Percentiles rank a stretch among this genome's conserved stretches.
Evolutionary conservation across 495 filamentous ascomycete genomes (phyloP).

Genomic region (Lasiosphaeria miniovina): DNA sequence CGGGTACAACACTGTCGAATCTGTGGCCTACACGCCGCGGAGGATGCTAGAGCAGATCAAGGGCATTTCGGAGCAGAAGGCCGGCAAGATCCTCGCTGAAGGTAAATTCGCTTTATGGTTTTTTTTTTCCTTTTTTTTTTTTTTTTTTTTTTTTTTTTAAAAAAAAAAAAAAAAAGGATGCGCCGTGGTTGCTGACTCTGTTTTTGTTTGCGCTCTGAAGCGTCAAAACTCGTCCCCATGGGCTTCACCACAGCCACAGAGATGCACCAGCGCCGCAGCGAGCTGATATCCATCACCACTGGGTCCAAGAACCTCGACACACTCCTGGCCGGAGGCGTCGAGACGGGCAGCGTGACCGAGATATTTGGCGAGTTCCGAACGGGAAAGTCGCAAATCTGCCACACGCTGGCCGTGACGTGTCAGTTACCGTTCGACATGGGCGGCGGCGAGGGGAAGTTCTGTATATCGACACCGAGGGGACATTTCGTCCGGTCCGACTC

Average conservation of each 20-base stretch:
- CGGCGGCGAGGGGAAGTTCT: constrained; percentile 94
- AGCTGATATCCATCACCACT: constrained; percentile 95
- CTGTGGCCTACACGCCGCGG: constrained; percentile 90
- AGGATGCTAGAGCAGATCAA: constrained; percentile 89
- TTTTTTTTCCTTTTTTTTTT: too few species aligned
- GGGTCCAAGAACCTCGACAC: constrained; percentile 97
- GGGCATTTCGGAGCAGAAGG: constrained; percentile 95
- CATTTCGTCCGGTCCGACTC: constrained; percentile 87
- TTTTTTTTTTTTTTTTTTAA: too few species aligned
- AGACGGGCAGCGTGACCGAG: constrained; percentile 98
- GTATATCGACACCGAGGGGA: constrained; percentile 99
- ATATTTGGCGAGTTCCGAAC: constrained; percentile 98
- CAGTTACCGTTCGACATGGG: constrained; percentile 99
- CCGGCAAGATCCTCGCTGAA: constrained; percentile 87
- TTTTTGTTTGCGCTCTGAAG: constrained; percentile 39
- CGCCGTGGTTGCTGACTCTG: constrained; percentile 11
- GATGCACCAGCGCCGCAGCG: constrained; percentile 94
- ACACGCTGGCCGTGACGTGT: constrained; percentile 97
- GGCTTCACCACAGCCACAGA: constrained; percentile 99
- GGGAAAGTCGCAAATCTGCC: constrained; percentile 97
- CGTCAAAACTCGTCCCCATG: constrained; percentile 94
- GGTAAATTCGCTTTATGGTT: constrained; percentile 46
- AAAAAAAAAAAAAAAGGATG: not conserved
- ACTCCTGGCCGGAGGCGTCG: constrained; percentile 87
- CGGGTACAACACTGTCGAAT: constrained; percentile 91